Evolutionary conservation across 2,329 filamentous ascomycete genomes (phyloP).

Genomic region (Pseudocercospora eumusae): DNA sequence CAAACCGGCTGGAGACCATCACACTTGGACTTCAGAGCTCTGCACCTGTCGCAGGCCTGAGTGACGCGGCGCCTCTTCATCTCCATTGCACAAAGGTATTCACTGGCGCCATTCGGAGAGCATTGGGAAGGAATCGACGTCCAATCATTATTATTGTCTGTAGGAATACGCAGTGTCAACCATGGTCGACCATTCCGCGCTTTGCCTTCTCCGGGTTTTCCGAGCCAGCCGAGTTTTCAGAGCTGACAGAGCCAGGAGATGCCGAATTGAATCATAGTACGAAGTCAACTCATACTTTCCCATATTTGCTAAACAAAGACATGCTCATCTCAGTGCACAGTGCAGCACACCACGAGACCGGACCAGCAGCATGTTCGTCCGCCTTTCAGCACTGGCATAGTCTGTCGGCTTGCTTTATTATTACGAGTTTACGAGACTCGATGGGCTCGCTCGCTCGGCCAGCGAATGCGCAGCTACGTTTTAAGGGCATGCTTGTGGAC

Average conservation of each 20-base stretch:
- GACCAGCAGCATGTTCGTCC: background rate
- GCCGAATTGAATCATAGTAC: background rate
- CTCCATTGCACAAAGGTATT: constrained; percentile 10
- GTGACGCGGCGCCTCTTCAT: constrained; percentile 19
- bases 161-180: background rate
- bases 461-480: background rate
- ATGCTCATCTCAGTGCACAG: background rate
- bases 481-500: background rate
- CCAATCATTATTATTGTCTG: constrained; percentile 27
- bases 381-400: too few species aligned
- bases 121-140: background rate
- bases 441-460: too few species aligned
- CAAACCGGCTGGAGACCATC: constrained; percentile 19
- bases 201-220: background rate
- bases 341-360: background rate
- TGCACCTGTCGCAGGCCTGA: constrained; percentile 22
- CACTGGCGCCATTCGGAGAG: background rate
- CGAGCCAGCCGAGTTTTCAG: background rate
- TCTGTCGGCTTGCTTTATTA: too few species aligned
- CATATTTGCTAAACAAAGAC: background rate
- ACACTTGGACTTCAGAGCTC: constrained; percentile 17
- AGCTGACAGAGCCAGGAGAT: background rate
- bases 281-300: background rate
- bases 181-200: background rate
- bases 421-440: too few species aligned